Evolutionary conservation across 306 rosid species (phyloP).

Genomic region (Alnus glutinosa): DNA sequence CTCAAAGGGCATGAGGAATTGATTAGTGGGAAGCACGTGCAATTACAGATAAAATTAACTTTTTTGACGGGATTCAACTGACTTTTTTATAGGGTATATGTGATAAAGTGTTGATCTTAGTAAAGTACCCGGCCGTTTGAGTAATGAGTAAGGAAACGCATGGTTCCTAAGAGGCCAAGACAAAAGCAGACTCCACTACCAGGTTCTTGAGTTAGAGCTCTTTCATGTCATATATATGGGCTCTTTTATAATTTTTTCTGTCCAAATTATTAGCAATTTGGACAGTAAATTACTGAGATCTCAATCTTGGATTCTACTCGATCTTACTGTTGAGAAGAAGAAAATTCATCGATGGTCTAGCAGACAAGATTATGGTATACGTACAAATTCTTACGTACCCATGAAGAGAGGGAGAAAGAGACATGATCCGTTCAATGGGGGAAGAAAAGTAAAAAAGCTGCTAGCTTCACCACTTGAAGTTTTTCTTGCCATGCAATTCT

Average conservation of each 20-base stretch:
- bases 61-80: slow-evolving; percentile 8
- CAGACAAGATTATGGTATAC: background rate
- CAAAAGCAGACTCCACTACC: slow-evolving; percentile 8
- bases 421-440: slow-evolving; percentile 59
- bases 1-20: background rate
- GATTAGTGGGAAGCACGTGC: slow-evolving; percentile 34
- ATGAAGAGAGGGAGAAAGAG: slow-evolving; percentile 32
- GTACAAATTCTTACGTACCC: slow-evolving; percentile 19
- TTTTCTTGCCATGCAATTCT: background rate
- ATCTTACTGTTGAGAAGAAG: background rate
- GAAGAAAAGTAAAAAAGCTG: slow-evolving; percentile 21
- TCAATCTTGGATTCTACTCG: too few species aligned
- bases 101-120: background rate
- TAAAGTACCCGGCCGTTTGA: background rate
- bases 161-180: background rate
- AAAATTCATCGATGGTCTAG: background rate
- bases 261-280: too few species aligned
- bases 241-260: too few species aligned
- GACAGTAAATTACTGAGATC: too few species aligned
- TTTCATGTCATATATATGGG: background rate
- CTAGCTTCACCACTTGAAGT: slow-evolving; percentile 17
- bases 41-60: slow-evolving; percentile 13
- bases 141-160: slow-evolving; percentile 12
- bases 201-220: background rate
- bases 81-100: background rate